Evolutionary conservation across 2,329 filamentous ascomycete genomes (phyloP), one percentile per base, ranked within the genome.

Genomic region (Xylariaceae sp.): DNA sequence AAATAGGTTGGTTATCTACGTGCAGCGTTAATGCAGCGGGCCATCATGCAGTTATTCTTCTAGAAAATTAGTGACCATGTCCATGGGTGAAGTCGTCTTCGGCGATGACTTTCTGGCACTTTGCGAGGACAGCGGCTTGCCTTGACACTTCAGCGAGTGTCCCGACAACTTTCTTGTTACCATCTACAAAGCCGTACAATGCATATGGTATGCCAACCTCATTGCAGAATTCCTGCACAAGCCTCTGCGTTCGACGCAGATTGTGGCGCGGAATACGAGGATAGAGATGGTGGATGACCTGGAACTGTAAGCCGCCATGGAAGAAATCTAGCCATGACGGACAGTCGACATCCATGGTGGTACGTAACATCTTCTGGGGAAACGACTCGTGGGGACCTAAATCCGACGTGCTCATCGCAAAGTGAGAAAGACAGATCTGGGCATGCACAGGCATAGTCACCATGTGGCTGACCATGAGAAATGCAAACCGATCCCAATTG

Each of bases 371-470:
- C 67, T 86, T 88, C 69, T 95, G 90, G 1, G 90, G 83, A 67
- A 96, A 96, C 0, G 88, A 94, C 66, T 96, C 90, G 45, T 85
- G 76, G 1, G 87, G 83, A 0, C 91, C 91, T 11, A 96, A 76
- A 61, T 96, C 89, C 11, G 88, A 80, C 0, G 90, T 96, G 59
- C 88, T 92, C 90, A 95, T 96, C 57, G 89, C 89, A 68, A 95
- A 96, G 69, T 96, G 90, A 2, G 88, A 94, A 15, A 96, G 79
- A 0, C 90, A 95, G 66, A 96, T 95, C 67, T 96, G 90, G 11
- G 92, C 80, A 66, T 96, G 90, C 44, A 96, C 73, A 2, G 90
- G 86, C 68, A 88, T 87, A 6, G 89, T 89, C 22, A 89, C 77
- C 63, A 90, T 80, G 65, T 96, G 89, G 63, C 87, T 91, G 62